Percentiles rank a stretch among this genome's conserved stretches.
Evolutionary conservation across 371 early-diverging fungal species (phyloP).

Genomic region (Circinella minor): DNA sequence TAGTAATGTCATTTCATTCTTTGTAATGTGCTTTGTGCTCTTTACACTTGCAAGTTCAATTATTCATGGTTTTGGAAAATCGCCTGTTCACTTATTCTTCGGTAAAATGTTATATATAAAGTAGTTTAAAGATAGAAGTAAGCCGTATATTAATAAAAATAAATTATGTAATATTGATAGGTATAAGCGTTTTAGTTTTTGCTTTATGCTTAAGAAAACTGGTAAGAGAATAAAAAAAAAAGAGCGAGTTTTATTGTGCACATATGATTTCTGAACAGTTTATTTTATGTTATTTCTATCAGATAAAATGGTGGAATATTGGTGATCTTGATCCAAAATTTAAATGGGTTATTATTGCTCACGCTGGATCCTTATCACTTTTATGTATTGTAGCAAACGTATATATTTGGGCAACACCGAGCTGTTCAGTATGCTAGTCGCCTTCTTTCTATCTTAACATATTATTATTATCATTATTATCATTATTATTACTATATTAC

Average conservation of each 20-base stretch:
- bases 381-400: slow-evolving; percentile 16
- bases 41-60: slow-evolving; percentile 13
- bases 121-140: background rate
- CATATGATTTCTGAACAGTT: background rate
- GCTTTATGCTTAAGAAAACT: slow-evolving; percentile 13
- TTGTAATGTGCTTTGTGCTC: slow-evolving; percentile 16
- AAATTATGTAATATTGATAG: background rate
- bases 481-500: no score
- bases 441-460: background rate
- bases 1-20: slow-evolving; percentile 14
- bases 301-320: slow-evolving; percentile 20
- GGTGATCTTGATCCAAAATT: slow-evolving; percentile 23
- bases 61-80: slow-evolving; percentile 14
- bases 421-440: slow-evolving; percentile 2
- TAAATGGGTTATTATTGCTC: slow-evolving; percentile 17
- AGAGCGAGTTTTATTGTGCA: no score
- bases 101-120: background rate
- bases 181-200: slow-evolving; percentile 11
- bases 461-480: no score
- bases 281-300: background rate
- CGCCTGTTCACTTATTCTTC: slow-evolving; percentile 17
- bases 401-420: slow-evolving; percentile 17
- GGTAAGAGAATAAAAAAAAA: background rate
- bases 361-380: slow-evolving; percentile 12
- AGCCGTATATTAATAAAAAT: background rate